A percentile compares a stretch with the other conserved stretches of the same genome.
These are phyloP conservation scores for Ceratocystis cubensis DNA, from an alignment of 2,329 filamentous ascomycete species.

Conservation along the genomic window DNA sequence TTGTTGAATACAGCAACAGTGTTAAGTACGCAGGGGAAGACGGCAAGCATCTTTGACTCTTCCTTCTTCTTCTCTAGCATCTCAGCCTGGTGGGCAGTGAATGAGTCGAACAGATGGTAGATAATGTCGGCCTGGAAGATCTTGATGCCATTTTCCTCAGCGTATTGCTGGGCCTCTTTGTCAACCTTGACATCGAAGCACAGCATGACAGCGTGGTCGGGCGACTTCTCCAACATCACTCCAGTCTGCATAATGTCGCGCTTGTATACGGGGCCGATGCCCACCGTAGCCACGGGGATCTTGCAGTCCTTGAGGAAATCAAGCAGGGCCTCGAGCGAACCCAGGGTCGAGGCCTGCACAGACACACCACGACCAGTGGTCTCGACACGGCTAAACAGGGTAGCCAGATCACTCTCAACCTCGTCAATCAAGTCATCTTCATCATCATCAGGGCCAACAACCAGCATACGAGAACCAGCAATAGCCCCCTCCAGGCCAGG, in stretches of 20 bases:
- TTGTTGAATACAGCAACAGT: slow-evolving; percentile 97
- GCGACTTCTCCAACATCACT: slow-evolving; percentile 90
- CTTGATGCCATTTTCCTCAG: slow-evolving; percentile 89
- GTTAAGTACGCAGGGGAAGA: slow-evolving; percentile 88
- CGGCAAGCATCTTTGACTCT: slow-evolving; percentile 84
- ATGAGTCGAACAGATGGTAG: slow-evolving; percentile 94
- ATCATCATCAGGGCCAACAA: slow-evolving; percentile 88
- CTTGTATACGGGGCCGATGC: slow-evolving; percentile 95
- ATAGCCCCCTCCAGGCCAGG: slow-evolving; percentile 93
- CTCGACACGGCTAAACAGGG: slow-evolving; percentile 79
- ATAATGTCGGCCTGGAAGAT: slow-evolving; percentile 99
- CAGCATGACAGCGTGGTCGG: slow-evolving; percentile 96
- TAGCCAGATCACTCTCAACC: slow-evolving; percentile 87
- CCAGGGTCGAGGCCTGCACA: slow-evolving; percentile 92
- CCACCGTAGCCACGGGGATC: slow-evolving; percentile 94
- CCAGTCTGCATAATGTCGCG: slow-evolving; percentile 93
- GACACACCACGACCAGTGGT: slow-evolving; percentile 89
- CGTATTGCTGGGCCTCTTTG: slow-evolving; percentile 84
- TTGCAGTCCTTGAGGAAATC: slow-evolving; percentile 94
- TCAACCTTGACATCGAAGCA: slow-evolving; percentile 99
- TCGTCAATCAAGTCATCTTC: slow-evolving; percentile 95
- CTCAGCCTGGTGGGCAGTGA: slow-evolving; percentile 86
- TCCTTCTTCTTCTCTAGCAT: slow-evolving; percentile 88
- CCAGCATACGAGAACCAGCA: slow-evolving; percentile 84
- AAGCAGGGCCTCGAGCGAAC: slow-evolving; percentile 86